Evolutionary conservation across 2,329 filamentous ascomycete genomes (phyloP).

Genomic region (Fusarium nurragi): DNA sequence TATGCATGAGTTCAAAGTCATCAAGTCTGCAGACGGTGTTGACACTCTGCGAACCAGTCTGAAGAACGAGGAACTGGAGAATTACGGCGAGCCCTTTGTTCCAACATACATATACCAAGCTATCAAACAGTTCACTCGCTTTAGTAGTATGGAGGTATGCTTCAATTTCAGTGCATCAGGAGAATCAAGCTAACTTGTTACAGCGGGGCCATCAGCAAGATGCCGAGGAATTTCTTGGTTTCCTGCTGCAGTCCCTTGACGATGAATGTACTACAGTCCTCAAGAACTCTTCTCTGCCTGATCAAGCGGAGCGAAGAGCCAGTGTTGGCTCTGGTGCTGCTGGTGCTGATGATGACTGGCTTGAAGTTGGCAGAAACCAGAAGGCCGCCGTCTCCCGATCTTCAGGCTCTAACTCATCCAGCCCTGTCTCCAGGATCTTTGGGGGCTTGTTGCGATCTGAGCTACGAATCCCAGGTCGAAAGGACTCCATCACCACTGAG

Average conservation of each 20-base stretch:
- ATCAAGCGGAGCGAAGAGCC: conserved; percentile 45
- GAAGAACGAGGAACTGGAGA: conserved; percentile 85
- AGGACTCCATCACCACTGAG: conserved; percentile 90
- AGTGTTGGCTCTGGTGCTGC: conserved; percentile 43
- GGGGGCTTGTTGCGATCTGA: conserved; percentile 91
- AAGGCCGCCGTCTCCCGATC: conserved; percentile 86
- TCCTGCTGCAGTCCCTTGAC: conserved; percentile 89
- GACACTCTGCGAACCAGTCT: conserved; percentile 78
- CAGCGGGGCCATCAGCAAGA: conserved; percentile 96
- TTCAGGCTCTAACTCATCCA: conserved; percentile 78
- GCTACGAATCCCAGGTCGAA: conserved; percentile 83
- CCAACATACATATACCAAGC: conserved; percentile 97
- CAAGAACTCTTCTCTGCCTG: conserved; percentile 47
- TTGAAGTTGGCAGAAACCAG: conserved; percentile 93
- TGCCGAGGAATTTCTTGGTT: conserved; percentile 95
- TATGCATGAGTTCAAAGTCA: conserved; percentile 88
- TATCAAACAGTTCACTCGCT: conserved; percentile 85
- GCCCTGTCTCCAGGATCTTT: conserved; percentile 93
- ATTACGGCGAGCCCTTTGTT: conserved; percentile 89
- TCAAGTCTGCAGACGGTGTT: conserved; percentile 78
- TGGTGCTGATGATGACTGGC: conserved; percentile 69
- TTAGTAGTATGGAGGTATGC: conserved; percentile 88
- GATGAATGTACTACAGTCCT: conserved; percentile 89
- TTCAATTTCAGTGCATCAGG: neutral
- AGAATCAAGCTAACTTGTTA: conserved; percentile 26